phyloP scores from a whole-genome alignment of 2,329 filamentous ascomycete genomes.

The Aspergillus pseudotamarii region DNA sequence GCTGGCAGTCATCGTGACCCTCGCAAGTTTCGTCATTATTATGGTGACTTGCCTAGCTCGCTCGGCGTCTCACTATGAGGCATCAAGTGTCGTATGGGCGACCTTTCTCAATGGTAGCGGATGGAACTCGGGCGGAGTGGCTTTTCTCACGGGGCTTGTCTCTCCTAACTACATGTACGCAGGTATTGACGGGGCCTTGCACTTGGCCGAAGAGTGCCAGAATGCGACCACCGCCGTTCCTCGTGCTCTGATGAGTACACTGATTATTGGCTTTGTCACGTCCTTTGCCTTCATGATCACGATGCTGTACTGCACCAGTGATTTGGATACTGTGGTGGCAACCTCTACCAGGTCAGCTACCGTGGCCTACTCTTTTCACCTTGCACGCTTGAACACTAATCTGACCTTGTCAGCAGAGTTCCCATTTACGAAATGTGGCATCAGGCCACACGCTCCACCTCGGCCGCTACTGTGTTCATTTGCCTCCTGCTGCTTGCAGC shows the following conservation, averaged over 20 bases:
- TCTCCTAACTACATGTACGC: conserved; percentile 43
- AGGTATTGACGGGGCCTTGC: conserved; percentile 35
- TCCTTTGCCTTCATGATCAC: conserved; percentile 34
- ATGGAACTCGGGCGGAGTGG: conserved; percentile 38
- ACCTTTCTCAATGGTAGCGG: conserved; percentile 36
- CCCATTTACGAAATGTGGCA: conserved; percentile 19
- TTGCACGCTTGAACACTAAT: conserved; percentile 20
- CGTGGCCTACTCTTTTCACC: not conserved
- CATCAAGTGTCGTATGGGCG: not conserved
- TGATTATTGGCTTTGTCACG: conserved; percentile 30
- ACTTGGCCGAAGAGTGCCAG: conserved; percentile 40
- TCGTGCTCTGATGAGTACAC: conserved; percentile 33
- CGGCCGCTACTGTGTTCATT: conserved; percentile 11
- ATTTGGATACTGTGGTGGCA: conserved; percentile 25
- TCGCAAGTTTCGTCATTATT: not conserved
- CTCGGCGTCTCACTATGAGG: not conserved
- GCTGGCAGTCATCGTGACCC: not conserved
- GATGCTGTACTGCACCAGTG: conserved; percentile 35
- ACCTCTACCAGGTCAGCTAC: conserved; percentile 24
- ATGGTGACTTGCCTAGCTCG: conserved; percentile 5
- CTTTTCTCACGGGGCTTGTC: conserved; percentile 45
- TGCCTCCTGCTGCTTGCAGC: conserved; percentile 3
- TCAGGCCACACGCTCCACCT: conserved; percentile 9
- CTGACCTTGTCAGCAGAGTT: not conserved
- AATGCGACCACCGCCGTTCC: conserved; percentile 37